Conservation (phyloP, 176 grass and related monocot genomes). For the Alloteropsis semialata region DNA sequence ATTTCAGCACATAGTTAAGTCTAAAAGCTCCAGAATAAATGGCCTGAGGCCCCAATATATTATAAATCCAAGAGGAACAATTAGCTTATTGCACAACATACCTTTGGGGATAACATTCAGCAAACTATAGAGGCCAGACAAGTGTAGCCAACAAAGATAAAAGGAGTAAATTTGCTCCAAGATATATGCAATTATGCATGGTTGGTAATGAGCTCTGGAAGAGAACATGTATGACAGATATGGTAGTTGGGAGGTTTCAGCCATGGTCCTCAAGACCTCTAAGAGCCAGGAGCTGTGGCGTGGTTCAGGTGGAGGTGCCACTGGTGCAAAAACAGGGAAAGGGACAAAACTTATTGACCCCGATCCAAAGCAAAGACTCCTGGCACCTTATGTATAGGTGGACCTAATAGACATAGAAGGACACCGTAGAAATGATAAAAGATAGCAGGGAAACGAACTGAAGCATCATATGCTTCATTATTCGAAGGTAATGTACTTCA, state of each 20-base stretch:
- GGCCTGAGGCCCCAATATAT: background rate
- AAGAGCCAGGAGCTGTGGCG: background rate
- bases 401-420: background rate
- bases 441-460: background rate
- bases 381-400: background rate
- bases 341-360: background rate
- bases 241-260: background rate
- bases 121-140: background rate
- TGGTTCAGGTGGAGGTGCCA: background rate
- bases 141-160: background rate
- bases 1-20: slow-evolving; percentile 4
- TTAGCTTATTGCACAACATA: background rate
- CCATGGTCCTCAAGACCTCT: background rate
- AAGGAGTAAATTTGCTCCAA: background rate
- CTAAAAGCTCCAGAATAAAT: background rate
- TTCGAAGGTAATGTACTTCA: background rate
- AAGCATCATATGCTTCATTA: background rate
- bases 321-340: background rate
- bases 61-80: background rate
- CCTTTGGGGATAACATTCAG: slow-evolving; percentile 8
- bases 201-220: background rate
- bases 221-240: background rate
- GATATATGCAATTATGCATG: background rate
- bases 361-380: background rate
- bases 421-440: background rate